These are phyloP conservation scores for Syncephalastrum sp. DNA, from an alignment of 371 early-diverging fungal genomes.

Conservation along the genomic window DNA sequence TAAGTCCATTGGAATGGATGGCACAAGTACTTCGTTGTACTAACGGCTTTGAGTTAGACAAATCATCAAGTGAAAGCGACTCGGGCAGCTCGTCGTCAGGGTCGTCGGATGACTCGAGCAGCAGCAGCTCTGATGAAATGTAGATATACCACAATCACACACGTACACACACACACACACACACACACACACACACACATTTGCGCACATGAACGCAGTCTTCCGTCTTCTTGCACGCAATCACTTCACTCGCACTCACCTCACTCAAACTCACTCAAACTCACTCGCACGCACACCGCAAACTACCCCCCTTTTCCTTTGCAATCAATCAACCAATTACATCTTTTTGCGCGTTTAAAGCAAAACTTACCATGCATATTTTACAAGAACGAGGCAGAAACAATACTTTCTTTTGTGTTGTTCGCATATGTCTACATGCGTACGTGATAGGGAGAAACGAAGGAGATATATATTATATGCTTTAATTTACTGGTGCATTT, in stretches of 20 bases:
- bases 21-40: too few relatives aligned
- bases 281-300: slow-evolving; percentile 2
- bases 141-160: slow-evolving; percentile 25
- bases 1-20: slow-evolving; percentile 6
- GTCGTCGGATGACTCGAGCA: slow-evolving; percentile 74
- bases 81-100: slow-evolving; percentile 56
- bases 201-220: too few relatives aligned
- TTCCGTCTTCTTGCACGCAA: neutral
- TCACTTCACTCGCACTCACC: neutral
- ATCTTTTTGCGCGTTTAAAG: too few relatives aligned
- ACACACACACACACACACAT: neutral
- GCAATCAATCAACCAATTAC: too few relatives aligned
- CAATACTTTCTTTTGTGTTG: too few relatives aligned
- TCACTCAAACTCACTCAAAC: slow-evolving; percentile 2
- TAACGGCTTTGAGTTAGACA: slow-evolving; percentile 15
- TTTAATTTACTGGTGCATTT: too few relatives aligned
- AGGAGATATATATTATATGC: too few relatives aligned
- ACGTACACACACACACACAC: neutral
- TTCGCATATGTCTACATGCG: too few relatives aligned
- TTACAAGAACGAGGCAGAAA: too few relatives aligned
- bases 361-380: too few relatives aligned
- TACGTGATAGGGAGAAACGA: too few relatives aligned
- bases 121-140: slow-evolving; percentile 70
- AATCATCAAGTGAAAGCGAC: slow-evolving; percentile 57
- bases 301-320: neutral